phyloP scores from a whole-genome alignment of 371 early-diverging fungal genomes.

The Mucor indicus region DNA sequence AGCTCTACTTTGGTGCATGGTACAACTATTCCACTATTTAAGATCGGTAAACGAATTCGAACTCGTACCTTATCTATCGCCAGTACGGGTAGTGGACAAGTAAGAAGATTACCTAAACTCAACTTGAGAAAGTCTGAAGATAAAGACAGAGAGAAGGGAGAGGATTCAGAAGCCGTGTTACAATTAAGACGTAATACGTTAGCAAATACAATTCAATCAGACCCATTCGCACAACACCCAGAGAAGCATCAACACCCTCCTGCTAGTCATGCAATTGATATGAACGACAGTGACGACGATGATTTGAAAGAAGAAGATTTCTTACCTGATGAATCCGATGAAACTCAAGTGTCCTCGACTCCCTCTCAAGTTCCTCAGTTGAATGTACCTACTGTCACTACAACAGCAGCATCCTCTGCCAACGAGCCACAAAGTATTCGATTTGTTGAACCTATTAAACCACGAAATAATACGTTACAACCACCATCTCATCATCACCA shows the following conservation, averaged over 20 bases:
- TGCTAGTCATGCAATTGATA: conserved; percentile 16
- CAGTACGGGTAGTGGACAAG: conserved; percentile 40
- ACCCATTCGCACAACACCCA: not conserved
- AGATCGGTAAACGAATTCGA: conserved; percentile 55
- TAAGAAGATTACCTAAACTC: conserved; percentile 40
- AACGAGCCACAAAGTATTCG: conserved; percentile 39
- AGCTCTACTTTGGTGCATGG: conserved; percentile 81
- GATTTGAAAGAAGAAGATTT: conserved; percentile 43
- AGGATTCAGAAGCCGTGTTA: conserved; percentile 23
- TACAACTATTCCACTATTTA: conserved; percentile 73
- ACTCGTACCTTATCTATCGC: conserved; percentile 49
- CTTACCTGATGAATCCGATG: conserved; percentile 40
- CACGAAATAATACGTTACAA: conserved; percentile 17
- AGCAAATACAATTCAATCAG: conserved; percentile 29
- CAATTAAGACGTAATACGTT: conserved; percentile 40
- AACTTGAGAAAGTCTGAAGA: conserved; percentile 26
- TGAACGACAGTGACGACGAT: conserved; percentile 21
- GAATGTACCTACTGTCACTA: too few relatives aligned
- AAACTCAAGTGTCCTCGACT: too few relatives aligned
- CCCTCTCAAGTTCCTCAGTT: too few relatives aligned
- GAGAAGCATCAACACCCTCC: not conserved
- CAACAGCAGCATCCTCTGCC: not conserved
- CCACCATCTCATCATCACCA: too few relatives aligned
- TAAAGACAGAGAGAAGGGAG: not conserved
- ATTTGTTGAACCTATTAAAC: conserved; percentile 49